Evolutionary conservation across 805 yeast genomes (phyloP).

Genomic region (Zygosaccharomyces siamensis): DNA sequence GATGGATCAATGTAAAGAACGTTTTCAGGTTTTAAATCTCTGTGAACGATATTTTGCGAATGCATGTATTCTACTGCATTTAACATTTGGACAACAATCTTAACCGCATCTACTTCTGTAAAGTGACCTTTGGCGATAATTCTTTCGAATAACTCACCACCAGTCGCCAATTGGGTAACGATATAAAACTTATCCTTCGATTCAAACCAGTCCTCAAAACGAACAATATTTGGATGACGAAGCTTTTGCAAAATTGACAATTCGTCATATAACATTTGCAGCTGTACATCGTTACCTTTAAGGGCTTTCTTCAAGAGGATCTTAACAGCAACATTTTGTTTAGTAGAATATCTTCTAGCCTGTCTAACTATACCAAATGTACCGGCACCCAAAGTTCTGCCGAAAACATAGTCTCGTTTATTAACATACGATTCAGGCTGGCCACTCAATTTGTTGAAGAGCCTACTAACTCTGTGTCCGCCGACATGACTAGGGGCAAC

Average conservation of each 20-base stretch:
- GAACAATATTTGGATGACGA: constrained; percentile 82
- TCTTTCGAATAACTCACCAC: constrained; percentile 92
- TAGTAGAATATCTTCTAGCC: constrained; percentile 50
- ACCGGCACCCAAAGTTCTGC: constrained; percentile 88
- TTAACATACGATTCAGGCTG: constrained; percentile 68
- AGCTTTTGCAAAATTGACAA: constrained; percentile 61
- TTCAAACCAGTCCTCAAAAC: constrained; percentile 89
- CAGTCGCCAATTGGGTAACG: constrained; percentile 91
- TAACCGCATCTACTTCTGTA: constrained; percentile 83
- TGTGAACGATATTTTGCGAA: constrained; percentile 71
- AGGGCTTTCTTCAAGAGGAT: constrained; percentile 82
- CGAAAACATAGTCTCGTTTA: constrained; percentile 68
- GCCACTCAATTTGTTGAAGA: constrained; percentile 55
- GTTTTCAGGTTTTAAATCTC: constrained; percentile 94
- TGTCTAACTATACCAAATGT: constrained; percentile 87
- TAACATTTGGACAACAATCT: constrained; percentile 66
- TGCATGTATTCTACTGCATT: constrained; percentile 80
- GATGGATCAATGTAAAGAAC: constrained; percentile 59
- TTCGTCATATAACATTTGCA: constrained; percentile 72
- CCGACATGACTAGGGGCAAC: constrained; percentile 16
- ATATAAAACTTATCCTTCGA: constrained; percentile 86
- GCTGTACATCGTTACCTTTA: constrained; percentile 58
- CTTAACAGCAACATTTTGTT: constrained; percentile 82
- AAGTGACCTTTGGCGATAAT: constrained; percentile 76
- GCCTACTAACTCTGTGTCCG: constrained; percentile 36